A percentile compares a stretch with the other conserved stretches of the same genome.
Evolutionary conservation across 129 eudicot genomes (phyloP).

Genomic region (Cynara cardunculus): DNA sequence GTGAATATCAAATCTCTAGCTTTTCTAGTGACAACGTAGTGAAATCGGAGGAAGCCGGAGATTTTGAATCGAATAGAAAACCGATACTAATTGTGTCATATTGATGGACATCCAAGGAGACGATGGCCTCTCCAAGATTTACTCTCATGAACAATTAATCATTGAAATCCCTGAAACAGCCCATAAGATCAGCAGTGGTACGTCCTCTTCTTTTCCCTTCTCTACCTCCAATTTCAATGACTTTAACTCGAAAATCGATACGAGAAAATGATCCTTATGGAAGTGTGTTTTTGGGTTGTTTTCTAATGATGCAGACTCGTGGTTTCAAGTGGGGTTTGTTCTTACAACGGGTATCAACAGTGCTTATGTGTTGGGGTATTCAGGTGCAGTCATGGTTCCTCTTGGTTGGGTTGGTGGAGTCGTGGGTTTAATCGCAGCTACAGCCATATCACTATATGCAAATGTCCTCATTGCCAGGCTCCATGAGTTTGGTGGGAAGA

Average conservation of each 20-base stretch:
- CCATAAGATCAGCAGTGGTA: slow-evolving; percentile 84
- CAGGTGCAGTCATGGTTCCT: slow-evolving; percentile 85
- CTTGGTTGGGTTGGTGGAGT: slow-evolving; percentile 95
- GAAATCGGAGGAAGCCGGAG: slow-evolving; percentile 9
- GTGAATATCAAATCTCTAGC: not conserved
- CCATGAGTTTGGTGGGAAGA: slow-evolving; percentile 88
- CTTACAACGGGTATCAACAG: slow-evolving; percentile 96
- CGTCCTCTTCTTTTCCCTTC: not conserved
- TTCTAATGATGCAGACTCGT: slow-evolving; percentile 65
- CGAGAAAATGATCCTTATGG: too few species aligned
- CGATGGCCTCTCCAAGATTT: slow-evolving; percentile 9
- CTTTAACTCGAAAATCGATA: not conserved
- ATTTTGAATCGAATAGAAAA: not conserved
- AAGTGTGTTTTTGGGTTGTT: not conserved
- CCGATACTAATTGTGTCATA: not conserved
- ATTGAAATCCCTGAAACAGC: slow-evolving; percentile 85
- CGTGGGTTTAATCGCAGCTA: slow-evolving; percentile 62
- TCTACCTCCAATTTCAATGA: not conserved
- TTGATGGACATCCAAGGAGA: slow-evolving; percentile 29
- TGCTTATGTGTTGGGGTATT: slow-evolving; percentile 85
- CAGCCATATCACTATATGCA: slow-evolving; percentile 69
- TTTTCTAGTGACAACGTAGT: not conserved
- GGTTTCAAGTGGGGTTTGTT: slow-evolving; percentile 94
- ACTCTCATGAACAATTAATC: slow-evolving; percentile 21
- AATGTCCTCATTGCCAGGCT: slow-evolving; percentile 73